Evolutionary conservation across 2,329 filamentous ascomycete genomes (phyloP), one percentile per base, ranked within the genome.

Genomic region (Cladosporium halotolerans): DNA sequence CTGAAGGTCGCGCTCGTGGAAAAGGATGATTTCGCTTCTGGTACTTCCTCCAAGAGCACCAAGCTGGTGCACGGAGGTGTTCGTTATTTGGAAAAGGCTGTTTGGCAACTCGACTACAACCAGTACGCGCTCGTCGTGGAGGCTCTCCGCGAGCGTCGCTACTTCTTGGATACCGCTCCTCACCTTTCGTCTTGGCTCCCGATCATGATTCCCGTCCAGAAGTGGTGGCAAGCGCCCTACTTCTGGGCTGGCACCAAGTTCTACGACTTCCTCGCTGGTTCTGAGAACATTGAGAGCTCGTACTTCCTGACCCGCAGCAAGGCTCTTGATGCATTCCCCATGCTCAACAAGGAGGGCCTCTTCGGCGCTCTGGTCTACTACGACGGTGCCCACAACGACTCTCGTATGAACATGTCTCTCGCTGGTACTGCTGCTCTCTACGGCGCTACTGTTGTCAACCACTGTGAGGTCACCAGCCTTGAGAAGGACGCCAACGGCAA

Each of bases 321-420:
- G 72, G 88, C 89, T 8, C 76, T 95, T 58, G 88, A 92, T 68
- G 86, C 86, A 2, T 95, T 95, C 66, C 89, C 89, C 7, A 93
- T 95, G 89, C 72, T 95, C 60, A 91, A 89, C 73, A 85, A 83
- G 66, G 84, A 87, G 40, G 83, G 86, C 59, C 75, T 95, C 11
- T 80, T 90, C 42, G 89, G 89, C 56, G 88, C 89, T 54, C 74
- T 95, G 64, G 89, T 95, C 19, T 95, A 95, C 76, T 95, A 95
- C 68, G 89, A 95, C 73, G 89, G 89, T 62, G 88, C 88, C 31
- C 89, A 95, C 73, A 95, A 95, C 66, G 89, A 95, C 70, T 93
- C 89, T 16, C 82, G 89, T 46, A 95, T 95, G 89, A 95, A 95
- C 66, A 86, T 93, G 28, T 91, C 88, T 8, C 77, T 95, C 54